Percentiles rank a stretch among this genome's conserved stretches.
These are phyloP conservation scores for Dryas integrifolia DNA, from an alignment of 331 rosid genomes.

Conservation along the genomic window DNA sequence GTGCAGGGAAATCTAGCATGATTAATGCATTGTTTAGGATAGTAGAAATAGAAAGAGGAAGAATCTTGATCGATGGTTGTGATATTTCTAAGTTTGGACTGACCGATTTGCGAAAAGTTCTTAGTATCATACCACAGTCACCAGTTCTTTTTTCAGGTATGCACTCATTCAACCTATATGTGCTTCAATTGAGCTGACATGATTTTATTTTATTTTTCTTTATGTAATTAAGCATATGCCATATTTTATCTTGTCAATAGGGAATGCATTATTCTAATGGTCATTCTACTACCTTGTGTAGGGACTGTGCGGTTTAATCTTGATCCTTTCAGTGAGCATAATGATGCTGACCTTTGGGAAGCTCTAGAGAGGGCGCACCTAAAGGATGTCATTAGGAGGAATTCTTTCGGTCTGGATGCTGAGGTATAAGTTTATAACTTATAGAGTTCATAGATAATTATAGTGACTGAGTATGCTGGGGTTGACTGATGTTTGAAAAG, in stretches of 20 bases:
- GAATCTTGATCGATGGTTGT: constrained; percentile 63
- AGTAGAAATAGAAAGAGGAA: constrained; percentile 73
- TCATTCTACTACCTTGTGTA: constrained; percentile 16
- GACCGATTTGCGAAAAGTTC: constrained; percentile 66
- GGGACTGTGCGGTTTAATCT: constrained; percentile 90
- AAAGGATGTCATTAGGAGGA: constrained; percentile 64
- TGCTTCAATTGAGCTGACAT: neutral
- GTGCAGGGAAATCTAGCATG: constrained; percentile 98
- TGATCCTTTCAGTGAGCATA: constrained; percentile 80
- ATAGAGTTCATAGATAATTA: neutral
- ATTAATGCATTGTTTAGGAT: constrained; percentile 80
- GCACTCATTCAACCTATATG: constrained; percentile 8
- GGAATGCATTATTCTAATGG: constrained; percentile 8
- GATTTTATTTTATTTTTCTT: neutral
- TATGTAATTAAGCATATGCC: neutral
- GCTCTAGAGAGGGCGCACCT: constrained; percentile 82
- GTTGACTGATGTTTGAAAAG: too few species aligned
- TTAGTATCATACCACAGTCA: constrained; percentile 85
- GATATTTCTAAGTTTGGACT: constrained; percentile 67
- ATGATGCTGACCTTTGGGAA: constrained; percentile 86
- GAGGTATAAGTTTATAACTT: constrained; percentile 45
- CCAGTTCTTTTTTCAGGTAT: constrained; percentile 90
- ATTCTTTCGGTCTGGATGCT: constrained; percentile 72
- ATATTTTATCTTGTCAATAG: neutral
- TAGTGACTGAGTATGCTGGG: too few species aligned